A percentile compares a stretch with the other conserved stretches of the same genome.
phyloP scores from a whole-genome alignment of 306 rosid genomes.

The Purshia tridentata region DNA sequence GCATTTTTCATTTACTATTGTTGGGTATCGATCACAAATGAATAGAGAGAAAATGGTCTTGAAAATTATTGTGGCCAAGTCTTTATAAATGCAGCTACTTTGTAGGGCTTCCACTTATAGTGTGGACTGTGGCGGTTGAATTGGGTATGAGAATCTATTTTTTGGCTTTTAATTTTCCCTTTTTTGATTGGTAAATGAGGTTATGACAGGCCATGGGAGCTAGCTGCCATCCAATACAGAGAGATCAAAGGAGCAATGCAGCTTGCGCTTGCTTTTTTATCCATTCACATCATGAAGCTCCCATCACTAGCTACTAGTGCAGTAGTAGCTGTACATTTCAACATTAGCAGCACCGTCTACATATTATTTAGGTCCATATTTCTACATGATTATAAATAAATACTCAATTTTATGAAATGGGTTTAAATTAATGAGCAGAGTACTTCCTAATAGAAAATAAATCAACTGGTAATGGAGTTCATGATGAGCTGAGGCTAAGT shows the following conservation, averaged over 20 bases:
- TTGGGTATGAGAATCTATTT: neutral
- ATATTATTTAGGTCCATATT: neutral
- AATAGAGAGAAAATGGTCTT: neutral
- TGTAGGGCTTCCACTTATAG: slow-evolving; percentile 24
- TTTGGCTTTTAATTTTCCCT: neutral
- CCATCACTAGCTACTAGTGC: too few species aligned
- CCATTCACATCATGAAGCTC: slow-evolving; percentile 32
- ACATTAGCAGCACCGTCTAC: neutral
- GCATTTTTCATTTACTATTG: neutral
- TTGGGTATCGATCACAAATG: neutral
- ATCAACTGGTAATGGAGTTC: too few species aligned
- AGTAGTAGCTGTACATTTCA: neutral
- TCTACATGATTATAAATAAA: neutral
- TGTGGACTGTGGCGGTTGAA: slow-evolving; percentile 12
- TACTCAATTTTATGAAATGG: neutral
- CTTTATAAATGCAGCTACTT: slow-evolving; percentile 1
- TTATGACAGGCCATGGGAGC: slow-evolving; percentile 31
- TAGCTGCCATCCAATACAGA: slow-evolving; percentile 44
- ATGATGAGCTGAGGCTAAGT: too few species aligned
- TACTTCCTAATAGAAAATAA: too few species aligned
- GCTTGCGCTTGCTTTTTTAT: slow-evolving; percentile 31
- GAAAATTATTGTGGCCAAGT: slow-evolving; percentile 20
- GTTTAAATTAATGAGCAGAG: neutral
- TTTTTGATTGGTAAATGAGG: neutral
- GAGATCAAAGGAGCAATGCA: slow-evolving; percentile 10